These are phyloP conservation scores for Chernovozyma aurita DNA, from an alignment of 1,139 yeast genomes.

Conservation along the genomic window DNA sequence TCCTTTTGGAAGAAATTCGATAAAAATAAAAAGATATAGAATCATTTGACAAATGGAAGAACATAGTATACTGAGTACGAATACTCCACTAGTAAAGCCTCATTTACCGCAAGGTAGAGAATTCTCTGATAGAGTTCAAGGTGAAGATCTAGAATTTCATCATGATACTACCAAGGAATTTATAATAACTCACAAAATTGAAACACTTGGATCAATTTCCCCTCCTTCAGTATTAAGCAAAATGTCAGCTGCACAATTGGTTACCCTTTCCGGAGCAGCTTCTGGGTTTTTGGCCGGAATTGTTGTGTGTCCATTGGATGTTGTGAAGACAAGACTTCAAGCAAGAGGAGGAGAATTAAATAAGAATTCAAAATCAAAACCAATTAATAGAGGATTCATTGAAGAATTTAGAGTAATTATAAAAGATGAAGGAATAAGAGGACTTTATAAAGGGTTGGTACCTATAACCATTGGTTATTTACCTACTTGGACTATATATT, in stretches of 20 bases:
- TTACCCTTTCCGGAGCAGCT: constrained; percentile 41
- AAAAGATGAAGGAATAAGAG: constrained; percentile 73
- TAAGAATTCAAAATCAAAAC: neutral
- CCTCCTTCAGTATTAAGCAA: constrained; percentile 21
- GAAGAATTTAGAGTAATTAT: constrained; percentile 62
- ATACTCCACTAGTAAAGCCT: too few species aligned
- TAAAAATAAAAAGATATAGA: too few species aligned
- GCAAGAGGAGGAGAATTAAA: constrained; percentile 34
- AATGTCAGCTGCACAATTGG: constrained; percentile 31
- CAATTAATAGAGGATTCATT: constrained; percentile 51
- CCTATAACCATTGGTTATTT: constrained; percentile 92
- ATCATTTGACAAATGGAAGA: too few species aligned
- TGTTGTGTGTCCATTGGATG: constrained; percentile 46
- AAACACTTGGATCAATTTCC: constrained; percentile 16
- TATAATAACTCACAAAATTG: constrained; percentile 20
- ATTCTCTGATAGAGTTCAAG: constrained; percentile 37
- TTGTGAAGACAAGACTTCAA: constrained; percentile 43
- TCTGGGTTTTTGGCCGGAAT: constrained; percentile 46
- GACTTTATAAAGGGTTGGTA: constrained; percentile 84
- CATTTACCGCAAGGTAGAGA: constrained; percentile 12
- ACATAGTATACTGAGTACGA: too few species aligned
- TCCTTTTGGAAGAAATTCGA: too few species aligned
- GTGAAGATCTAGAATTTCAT: constrained; percentile 35
- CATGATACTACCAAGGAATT: constrained; percentile 11
- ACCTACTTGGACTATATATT: constrained; percentile 97